Evolutionary conservation across 441 rosid species (phyloP), one percentile per base, ranked within the genome.

Genomic region (Viola pubescens): DNA sequence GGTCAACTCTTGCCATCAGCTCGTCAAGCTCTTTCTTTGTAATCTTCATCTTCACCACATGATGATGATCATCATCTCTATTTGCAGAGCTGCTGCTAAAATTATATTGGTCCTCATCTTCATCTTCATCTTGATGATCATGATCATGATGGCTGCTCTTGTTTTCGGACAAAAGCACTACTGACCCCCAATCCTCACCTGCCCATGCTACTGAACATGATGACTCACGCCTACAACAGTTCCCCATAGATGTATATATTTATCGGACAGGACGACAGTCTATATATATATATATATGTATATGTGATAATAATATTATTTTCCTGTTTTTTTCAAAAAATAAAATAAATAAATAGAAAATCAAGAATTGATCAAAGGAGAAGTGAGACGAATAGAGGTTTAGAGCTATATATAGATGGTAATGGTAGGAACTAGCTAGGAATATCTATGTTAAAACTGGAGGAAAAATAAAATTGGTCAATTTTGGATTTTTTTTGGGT

Each of bases 31-130:
- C 82, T 71, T 69, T 78, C 80, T 65, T 81, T 38, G 83, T 67
- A 3, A 81, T 69, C 70, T 70, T 80, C 44, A 84, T 68, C 81
- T 81, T 84, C 73, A 84, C 77, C 68, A 73, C 73, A 11, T 76
- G 62, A 5, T 55, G 7, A 11, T 66, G 51, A 64, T 0, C 38
- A 34, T 13, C 42, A 1, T 12, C 52, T 2, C 5, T 14, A 0
- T 39, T 47, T 8, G 37, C 69, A 26, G 1, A 71, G 67, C 26
- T 64, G 70, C 39, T 75, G n/a, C 75, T 11, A 37, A 48, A 6
- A 4, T 48, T 37, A 4, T 12, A 40, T 54, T 19, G 48, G 4
- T 11, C 54, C 3, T 19, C 39, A 16, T 34, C 56, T 19, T 7
- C 56, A 10, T 52, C 42, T 5, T 12, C 4, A 12, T n/a, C 58